Evolutionary conservation across 1,284 basidiomycete species (phyloP).

Genomic region (Ceratobasidium sp.): DNA sequence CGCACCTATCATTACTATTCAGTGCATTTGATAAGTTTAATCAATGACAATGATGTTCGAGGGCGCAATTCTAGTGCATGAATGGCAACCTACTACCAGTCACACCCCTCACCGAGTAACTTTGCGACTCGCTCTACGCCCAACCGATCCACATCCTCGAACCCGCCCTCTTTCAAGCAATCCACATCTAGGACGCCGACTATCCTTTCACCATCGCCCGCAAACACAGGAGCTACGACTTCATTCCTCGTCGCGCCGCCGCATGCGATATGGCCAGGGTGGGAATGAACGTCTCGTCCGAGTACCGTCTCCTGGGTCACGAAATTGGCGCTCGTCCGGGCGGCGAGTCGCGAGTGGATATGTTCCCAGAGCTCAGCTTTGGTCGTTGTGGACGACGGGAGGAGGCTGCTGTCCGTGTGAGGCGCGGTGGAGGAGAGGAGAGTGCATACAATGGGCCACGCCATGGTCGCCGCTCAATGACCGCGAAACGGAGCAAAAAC

Average conservation of each 20-base stretch:
- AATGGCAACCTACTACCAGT: constrained; percentile 60
- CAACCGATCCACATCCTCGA: constrained; percentile 75
- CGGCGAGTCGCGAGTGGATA: constrained; percentile 75
- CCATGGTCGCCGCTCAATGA: background rate
- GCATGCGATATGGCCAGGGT: constrained; percentile 91
- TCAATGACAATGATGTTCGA: too few species aligned
- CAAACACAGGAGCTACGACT: constrained; percentile 76
- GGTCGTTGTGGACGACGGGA: constrained; percentile 72
- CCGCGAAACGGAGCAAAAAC: background rate
- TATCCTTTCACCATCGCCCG: constrained; percentile 52
- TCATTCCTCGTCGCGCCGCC: constrained; percentile 88
- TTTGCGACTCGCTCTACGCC: constrained; percentile 77
- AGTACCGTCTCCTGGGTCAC: constrained; percentile 65
- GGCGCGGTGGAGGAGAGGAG: constrained; percentile 64
- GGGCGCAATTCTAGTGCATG: too few species aligned
- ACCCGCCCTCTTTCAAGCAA: constrained; percentile 75
- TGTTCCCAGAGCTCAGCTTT: constrained; percentile 83
- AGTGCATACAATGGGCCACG: constrained; percentile 32
- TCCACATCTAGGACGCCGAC: constrained; percentile 89
- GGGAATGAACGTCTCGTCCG: constrained; percentile 77
- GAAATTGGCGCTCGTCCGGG: constrained; percentile 81
- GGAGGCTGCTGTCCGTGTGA: constrained; percentile 81
- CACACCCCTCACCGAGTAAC: constrained; percentile 67
- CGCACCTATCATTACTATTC: too few species aligned
- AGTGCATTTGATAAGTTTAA: too few species aligned